phyloP scores from a whole-genome alignment of 2,329 filamentous ascomycete genomes.

The Epichloe typhina region DNA sequence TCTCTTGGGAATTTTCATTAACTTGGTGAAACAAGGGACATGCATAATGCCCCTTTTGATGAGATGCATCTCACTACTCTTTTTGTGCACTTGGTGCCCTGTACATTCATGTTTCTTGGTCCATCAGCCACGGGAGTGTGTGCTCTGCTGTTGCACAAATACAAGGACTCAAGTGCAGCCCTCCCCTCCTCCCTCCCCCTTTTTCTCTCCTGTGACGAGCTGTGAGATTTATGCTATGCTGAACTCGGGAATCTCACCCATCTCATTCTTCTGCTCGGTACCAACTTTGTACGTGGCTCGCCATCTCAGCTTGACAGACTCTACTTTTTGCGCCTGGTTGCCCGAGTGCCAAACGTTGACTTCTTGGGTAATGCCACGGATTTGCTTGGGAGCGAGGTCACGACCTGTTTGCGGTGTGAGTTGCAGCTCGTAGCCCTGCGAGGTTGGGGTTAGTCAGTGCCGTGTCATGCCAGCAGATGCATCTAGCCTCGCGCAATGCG shows the following conservation, averaged over 20 bases:
- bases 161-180: too few species aligned
- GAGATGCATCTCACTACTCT: too few species aligned
- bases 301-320: conserved; percentile 80
- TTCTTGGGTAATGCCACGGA: conserved; percentile 64
- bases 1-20: too few species aligned
- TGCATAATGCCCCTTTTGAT: too few species aligned
- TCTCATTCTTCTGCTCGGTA: conserved; percentile 56
- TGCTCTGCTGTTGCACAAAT: too few species aligned
- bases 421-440: conserved; percentile 64
- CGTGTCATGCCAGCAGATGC: neutral
- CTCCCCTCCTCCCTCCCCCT: neutral
- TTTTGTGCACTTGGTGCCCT: too few species aligned
- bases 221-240: conserved; percentile 44
- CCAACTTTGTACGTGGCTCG: conserved; percentile 68
- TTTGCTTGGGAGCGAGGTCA: conserved; percentile 58
- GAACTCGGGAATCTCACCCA: conserved; percentile 72
- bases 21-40: too few species aligned
- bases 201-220: neutral
- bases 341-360: conserved; percentile 66
- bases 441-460: neutral
- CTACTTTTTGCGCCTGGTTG: conserved; percentile 53
- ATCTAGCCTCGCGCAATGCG: too few species aligned
- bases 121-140: too few species aligned
- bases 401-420: conserved; percentile 79
- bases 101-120: too few species aligned